Evolutionary conservation across 768 basidiomycete species (phyloP).

Genomic region (Hygrocybe punicea): DNA sequence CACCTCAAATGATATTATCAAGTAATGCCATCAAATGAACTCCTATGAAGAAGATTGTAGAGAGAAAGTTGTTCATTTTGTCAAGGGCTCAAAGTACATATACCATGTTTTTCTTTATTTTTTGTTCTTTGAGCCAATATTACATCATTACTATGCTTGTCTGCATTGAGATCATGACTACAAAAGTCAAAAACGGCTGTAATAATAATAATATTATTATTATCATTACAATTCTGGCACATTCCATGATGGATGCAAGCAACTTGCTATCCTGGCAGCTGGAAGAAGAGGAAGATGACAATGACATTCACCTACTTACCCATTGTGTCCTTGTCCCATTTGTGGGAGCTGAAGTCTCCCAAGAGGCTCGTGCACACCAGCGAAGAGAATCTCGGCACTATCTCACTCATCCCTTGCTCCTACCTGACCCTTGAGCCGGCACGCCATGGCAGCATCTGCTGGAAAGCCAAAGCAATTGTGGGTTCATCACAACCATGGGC

Average conservation of each 20-base stretch:
- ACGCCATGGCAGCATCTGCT: conserved; percentile 40
- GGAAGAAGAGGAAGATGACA: neutral
- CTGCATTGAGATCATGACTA: too few relatives aligned
- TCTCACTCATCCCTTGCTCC: conserved; percentile 29
- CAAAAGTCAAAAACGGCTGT: too few relatives aligned
- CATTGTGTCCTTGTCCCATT: neutral
- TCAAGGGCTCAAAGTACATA: too few relatives aligned
- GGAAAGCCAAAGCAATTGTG: conserved; percentile 30
- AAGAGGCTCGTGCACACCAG: neutral
- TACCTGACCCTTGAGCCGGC: conserved; percentile 29
- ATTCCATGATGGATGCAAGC: neutral
- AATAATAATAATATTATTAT: too few relatives aligned
- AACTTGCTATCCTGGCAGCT: neutral
- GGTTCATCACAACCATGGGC: conserved; percentile 47
- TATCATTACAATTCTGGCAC: too few relatives aligned
- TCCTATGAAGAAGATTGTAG: too few relatives aligned
- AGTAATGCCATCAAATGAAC: too few relatives aligned
- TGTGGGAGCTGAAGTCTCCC: neutral
- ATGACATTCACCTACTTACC: neutral
- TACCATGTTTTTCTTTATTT: too few relatives aligned
- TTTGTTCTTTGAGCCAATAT: too few relatives aligned
- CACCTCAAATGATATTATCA: too few relatives aligned
- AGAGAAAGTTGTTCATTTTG: too few relatives aligned
- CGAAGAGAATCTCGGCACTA: conserved; percentile 19
- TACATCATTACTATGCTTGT: too few relatives aligned